A percentile compares a stretch with the other conserved stretches of the same genome.
These are phyloP conservation scores for Solanum lycopersicoides DNA, from an alignment of 257 asterid genomes.

Conservation along the genomic window DNA sequence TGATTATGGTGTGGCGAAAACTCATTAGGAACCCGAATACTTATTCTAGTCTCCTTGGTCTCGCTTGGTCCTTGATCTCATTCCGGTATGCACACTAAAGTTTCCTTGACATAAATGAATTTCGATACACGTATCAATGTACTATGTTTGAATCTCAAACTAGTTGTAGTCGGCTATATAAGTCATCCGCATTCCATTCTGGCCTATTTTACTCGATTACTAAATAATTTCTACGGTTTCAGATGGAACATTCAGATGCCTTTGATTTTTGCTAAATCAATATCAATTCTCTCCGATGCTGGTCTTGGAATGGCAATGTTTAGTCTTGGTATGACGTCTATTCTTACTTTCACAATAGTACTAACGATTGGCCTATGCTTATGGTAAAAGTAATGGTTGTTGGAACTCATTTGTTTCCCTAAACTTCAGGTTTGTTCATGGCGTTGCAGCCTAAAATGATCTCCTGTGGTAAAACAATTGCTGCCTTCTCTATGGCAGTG, in stretches of 20 bases:
- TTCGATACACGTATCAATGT: background rate
- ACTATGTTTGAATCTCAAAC: background rate
- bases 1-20: conserved; percentile 77
- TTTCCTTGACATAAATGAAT: background rate
- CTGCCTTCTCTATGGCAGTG: conserved; percentile 51
- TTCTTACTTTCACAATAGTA: background rate
- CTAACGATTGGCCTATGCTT: background rate
- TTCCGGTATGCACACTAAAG: conserved; percentile 21
- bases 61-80: conserved; percentile 56
- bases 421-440: conserved; percentile 53
- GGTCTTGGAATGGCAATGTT: conserved; percentile 88
- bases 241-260: conserved; percentile 80
- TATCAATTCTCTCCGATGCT: conserved; percentile 57
- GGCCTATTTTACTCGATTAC: background rate
- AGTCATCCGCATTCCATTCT: background rate
- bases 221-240: background rate
- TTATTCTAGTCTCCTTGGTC: conserved; percentile 58
- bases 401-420: background rate
- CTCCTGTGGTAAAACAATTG: conserved; percentile 56
- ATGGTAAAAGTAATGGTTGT: background rate
- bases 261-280: conserved; percentile 44
- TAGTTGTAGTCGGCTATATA: background rate
- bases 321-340: conserved; percentile 38
- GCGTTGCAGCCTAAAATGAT: conserved; percentile 62
- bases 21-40: conserved; percentile 62